These are phyloP conservation scores for Pseudopithomyces chartarum DNA, from an alignment of 2,329 filamentous ascomycete species.

Conservation along the genomic window DNA sequence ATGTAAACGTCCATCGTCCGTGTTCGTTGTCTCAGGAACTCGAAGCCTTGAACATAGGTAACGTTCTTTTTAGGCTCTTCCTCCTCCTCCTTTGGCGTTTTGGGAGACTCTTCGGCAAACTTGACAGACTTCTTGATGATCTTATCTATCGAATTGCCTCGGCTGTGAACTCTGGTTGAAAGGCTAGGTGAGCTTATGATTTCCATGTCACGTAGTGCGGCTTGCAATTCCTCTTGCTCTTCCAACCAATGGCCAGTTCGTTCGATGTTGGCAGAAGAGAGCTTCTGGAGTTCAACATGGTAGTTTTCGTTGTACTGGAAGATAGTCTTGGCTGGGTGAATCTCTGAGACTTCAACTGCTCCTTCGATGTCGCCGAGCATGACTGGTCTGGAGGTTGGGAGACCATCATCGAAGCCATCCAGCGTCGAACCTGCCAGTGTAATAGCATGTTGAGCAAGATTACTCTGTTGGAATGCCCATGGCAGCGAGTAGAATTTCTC, in stretches of 20 bases:
- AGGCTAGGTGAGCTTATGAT: slow-evolving; percentile 47
- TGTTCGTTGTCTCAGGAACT: slow-evolving; percentile 70
- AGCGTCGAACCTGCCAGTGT: slow-evolving; percentile 42
- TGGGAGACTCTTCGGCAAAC: slow-evolving; percentile 60
- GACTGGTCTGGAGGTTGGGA: slow-evolving; percentile 38
- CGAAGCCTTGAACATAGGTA: slow-evolving; percentile 88
- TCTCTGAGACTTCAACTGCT: slow-evolving; percentile 56
- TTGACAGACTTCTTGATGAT: slow-evolving; percentile 74
- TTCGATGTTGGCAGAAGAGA: slow-evolving; percentile 75
- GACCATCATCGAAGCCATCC: slow-evolving; percentile 37
- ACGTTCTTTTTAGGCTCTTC: slow-evolving; percentile 59
- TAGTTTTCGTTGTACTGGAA: slow-evolving; percentile 78
- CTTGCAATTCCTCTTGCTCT: slow-evolving; percentile 78
- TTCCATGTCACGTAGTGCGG: slow-evolving; percentile 65
- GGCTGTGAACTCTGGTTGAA: slow-evolving; percentile 36
- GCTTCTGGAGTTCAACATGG: slow-evolving; percentile 71
- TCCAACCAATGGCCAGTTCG: slow-evolving; percentile 85
- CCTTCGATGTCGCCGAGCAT: slow-evolving; percentile 42
- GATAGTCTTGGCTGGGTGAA: slow-evolving; percentile 68
- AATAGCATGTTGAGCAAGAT: slow-evolving; percentile 27
- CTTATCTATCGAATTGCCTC: slow-evolving; percentile 43
- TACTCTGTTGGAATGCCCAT: slow-evolving; percentile 59
- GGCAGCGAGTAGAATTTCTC: slow-evolving; percentile 89
- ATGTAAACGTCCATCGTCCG: slow-evolving; percentile 78
- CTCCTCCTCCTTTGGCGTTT: slow-evolving; percentile 33